Percentiles rank a stretch among this genome's conserved stretches.
Evolutionary conservation across 1,139 yeast species (phyloP).

Genomic region (Candida buenavistaensis): DNA sequence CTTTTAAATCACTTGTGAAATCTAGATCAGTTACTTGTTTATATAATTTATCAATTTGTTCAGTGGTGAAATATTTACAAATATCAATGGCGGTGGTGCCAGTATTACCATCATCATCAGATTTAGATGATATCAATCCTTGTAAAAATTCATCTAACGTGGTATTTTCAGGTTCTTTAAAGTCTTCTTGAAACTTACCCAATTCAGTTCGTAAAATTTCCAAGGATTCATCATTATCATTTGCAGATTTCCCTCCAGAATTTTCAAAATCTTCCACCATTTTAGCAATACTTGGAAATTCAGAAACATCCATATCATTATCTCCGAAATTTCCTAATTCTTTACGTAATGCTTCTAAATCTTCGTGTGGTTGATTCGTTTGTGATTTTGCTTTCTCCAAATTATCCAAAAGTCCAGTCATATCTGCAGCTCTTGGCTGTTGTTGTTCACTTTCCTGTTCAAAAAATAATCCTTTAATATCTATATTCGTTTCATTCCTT

Average conservation of each 20-base stretch:
- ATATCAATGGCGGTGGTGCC: too few species aligned
- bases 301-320: slow-evolving; percentile 17
- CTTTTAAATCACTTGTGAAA: slow-evolving; percentile 14
- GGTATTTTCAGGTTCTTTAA: slow-evolving; percentile 2
- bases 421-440: slow-evolving; percentile 4
- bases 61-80: neutral
- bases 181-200: neutral
- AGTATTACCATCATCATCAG: too few species aligned
- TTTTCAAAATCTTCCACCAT: slow-evolving; percentile 11
- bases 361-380: slow-evolving; percentile 6
- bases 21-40: slow-evolving; percentile 15
- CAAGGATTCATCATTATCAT: slow-evolving; percentile 5
- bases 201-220: slow-evolving; percentile 11
- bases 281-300: slow-evolving; percentile 14
- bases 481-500: neutral
- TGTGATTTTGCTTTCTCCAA: slow-evolving; percentile 6
- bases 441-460: neutral
- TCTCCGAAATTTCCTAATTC: slow-evolving; percentile 26
- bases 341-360: slow-evolving; percentile 10
- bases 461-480: slow-evolving; percentile 2
- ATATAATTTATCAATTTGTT: slow-evolving; percentile 17
- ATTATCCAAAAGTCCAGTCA: slow-evolving; percentile 6
- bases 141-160: neutral
- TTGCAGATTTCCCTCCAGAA: slow-evolving; percentile 4
- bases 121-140: neutral